phyloP scores from a whole-genome alignment of 768 basidiomycete species.

The Tephrocybe sp. region DNA sequence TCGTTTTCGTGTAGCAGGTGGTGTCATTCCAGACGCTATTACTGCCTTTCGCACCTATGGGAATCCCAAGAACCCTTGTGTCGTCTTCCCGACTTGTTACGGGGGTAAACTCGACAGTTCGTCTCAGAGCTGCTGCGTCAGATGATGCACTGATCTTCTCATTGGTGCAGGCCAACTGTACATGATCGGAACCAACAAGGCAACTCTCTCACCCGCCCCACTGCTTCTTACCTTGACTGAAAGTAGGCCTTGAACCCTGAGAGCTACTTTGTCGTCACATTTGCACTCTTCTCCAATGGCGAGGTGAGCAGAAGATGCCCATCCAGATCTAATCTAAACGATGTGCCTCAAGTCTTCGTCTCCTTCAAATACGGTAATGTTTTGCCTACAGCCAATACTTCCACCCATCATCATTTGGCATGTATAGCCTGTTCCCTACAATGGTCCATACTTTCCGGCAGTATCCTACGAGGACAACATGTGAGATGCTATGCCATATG shows the following conservation, averaged over 20 bases:
- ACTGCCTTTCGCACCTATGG: conserved; percentile 61
- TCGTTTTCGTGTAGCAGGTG: conserved; percentile 50
- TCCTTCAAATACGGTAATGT: conserved; percentile 55
- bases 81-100: conserved; percentile 59
- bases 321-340: neutral
- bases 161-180: conserved; percentile 41
- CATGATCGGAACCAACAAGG: conserved; percentile 52
- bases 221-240: neutral
- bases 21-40: conserved; percentile 52
- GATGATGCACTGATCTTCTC: neutral
- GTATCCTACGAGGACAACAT: conserved; percentile 62
- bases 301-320: conserved; percentile 37
- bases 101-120: conserved; percentile 52
- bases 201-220: conserved; percentile 5
- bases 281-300: conserved; percentile 58
- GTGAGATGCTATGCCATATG: conserved; percentile 27
- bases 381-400: neutral
- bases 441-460: conserved; percentile 58
- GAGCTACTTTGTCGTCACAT: conserved; percentile 56
- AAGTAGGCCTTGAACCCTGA: conserved; percentile 49
- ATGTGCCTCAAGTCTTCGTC: conserved; percentile 52
- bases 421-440: conserved; percentile 49
- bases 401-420: neutral
- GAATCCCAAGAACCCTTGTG: conserved; percentile 49
- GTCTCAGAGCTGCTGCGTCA: conserved; percentile 14